Evolutionary conservation across 139 green algal species (phyloP), one percentile per base, ranked within the genome.

Genomic region (Chlorella sp.): DNA sequence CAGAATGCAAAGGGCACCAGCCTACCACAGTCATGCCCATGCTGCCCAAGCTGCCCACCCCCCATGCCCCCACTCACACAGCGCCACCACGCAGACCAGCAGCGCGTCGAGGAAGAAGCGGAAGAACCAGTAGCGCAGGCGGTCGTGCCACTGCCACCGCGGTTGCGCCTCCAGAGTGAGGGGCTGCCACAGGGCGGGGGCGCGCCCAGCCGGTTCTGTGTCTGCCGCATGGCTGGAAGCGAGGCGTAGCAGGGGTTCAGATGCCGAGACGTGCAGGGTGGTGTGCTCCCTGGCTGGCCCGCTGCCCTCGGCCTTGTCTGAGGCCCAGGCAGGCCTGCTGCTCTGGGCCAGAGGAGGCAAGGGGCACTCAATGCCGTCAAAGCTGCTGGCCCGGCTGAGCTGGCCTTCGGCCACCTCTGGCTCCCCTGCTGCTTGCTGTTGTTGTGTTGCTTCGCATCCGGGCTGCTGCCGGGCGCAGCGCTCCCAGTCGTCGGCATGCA

Each of bases 61-160:
- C 51, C 46, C 46, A 8, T 11, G 11, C 46, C 11, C 46, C 8
- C 51, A 24, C 51, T 60, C 51, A 60, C 91, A 92, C 60, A 94
- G 73, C 26, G 89, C 90, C 38, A 94, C 89, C 60, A 93, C 86
- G 14, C 87, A 82, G 26, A 94, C 67, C 58, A 94, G 68, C 34
- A 93, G 65, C 7, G 88, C 51, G 54, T 94, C 91, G 40, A 91
- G 84, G 40, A 87, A 91, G 69, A 26, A 60, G 9, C 51, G 51
- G 51, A 86, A 92, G 11, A 94, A 64, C 34, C 69, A 80, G 83
- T 89, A 94, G 30, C 90, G 88, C 24, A 76, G 56, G 87, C 91
- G 92, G 76, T 94, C 90, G 8, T 88, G 43, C 86, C 86, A 91
- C 43, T 84, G 48, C 91, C 91, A 94, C 26, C 40, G 24, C 38